Percentiles rank a stretch among this genome's conserved stretches.
Evolutionary conservation across 768 basidiomycete species (phyloP).

Genomic region (Naganishia vaughanmartiniae): DNA sequence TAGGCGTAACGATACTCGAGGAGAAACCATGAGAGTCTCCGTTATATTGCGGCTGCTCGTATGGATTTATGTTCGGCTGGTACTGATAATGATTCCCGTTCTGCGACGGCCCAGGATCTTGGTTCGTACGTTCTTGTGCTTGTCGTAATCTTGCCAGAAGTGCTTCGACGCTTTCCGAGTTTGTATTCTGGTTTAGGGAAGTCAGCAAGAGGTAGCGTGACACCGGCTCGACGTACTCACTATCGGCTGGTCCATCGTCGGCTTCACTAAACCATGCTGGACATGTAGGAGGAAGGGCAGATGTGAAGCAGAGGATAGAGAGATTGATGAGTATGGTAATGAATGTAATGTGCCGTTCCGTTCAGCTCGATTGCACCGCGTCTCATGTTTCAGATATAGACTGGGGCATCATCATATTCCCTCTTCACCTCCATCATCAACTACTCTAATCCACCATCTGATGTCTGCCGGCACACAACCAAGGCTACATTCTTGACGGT

Average conservation of each 20-base stretch:
- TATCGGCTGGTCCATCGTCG: no score
- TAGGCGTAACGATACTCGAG: not conserved
- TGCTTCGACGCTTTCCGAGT: conserved; percentile 7
- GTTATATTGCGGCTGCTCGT: not conserved
- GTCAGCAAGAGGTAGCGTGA: not conserved
- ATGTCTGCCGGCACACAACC: no score
- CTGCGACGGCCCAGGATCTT: not conserved
- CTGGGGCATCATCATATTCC: not conserved
- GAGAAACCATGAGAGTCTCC: not conserved
- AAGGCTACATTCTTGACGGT: not conserved
- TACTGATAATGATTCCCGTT: not conserved
- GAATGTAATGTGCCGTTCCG: not conserved
- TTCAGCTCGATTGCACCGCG: not conserved
- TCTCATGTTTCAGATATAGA: conserved; percentile 8
- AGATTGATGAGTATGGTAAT: not conserved
- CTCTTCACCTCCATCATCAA: not conserved
- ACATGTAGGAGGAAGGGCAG: not conserved
- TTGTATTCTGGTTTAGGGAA: not conserved
- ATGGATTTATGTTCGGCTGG: not conserved
- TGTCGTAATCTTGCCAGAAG: conserved; percentile 12
- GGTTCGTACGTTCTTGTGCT: not conserved
- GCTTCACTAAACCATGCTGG: no score
- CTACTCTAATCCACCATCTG: not conserved
- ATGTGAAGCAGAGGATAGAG: not conserved
- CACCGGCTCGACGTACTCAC: not conserved